Percentiles rank a stretch among this genome's conserved stretches.
phyloP scores from a whole-genome alignment of 2,329 filamentous ascomycete species.

The Biscogniauxia marginata region DNA sequence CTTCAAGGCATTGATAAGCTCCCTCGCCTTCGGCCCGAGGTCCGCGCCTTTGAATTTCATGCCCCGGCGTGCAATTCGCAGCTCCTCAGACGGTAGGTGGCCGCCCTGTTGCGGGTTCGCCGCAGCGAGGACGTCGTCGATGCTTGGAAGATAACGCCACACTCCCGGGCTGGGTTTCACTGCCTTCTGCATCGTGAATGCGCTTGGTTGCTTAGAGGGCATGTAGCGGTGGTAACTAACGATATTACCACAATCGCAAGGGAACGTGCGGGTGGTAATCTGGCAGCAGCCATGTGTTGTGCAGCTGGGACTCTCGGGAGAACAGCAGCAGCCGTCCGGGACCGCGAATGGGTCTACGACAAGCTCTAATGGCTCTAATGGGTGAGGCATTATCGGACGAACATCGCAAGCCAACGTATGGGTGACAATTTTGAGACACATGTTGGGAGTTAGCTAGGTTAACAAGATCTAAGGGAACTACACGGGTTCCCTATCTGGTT shows the following conservation, averaged over 20 bases:
- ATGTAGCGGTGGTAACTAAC: slow-evolving; percentile 12
- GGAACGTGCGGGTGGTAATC: slow-evolving; percentile 3
- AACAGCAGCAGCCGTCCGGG: neutral
- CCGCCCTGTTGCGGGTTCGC: neutral
- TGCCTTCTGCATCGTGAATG: neutral
- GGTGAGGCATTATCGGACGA: slow-evolving; percentile 8
- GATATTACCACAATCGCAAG: slow-evolving; percentile 2
- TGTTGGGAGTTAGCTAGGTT: slow-evolving; percentile 12
- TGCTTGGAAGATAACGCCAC: slow-evolving; percentile 6
- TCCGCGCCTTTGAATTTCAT: neutral
- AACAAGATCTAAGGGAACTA: neutral
- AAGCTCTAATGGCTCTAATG: neutral
- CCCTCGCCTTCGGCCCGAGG: neutral
- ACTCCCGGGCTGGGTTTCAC: neutral
- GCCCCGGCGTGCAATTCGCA: slow-evolving; percentile 7
- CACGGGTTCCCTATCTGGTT: neutral
- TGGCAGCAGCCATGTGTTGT: slow-evolving; percentile 5
- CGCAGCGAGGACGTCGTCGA: slow-evolving; percentile 3
- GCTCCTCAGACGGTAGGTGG: slow-evolving; percentile 4
- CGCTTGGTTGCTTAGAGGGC: neutral
- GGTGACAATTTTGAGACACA: slow-evolving; percentile 17
- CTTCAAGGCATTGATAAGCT: neutral
- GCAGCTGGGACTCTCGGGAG: neutral
- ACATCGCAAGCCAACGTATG: slow-evolving; percentile 7
- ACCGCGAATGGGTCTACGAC: slow-evolving; percentile 7